Conservation (phyloP, 1,139 yeast species). For the Yamadazyma atmosphaerica region DNA sequence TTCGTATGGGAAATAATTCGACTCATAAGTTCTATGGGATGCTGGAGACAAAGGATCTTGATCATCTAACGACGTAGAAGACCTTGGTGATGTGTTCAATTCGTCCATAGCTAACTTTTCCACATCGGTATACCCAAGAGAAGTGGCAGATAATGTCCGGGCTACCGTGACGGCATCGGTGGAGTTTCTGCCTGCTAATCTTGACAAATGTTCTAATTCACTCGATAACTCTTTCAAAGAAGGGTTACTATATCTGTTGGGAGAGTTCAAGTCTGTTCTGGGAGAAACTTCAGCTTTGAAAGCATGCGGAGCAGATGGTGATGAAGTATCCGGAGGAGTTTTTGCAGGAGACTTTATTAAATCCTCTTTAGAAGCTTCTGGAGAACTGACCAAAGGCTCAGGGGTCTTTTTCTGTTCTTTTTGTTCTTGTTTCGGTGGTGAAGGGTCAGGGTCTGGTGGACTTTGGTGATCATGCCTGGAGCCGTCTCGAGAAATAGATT, state of each 20-base stretch:
- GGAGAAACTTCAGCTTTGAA: slow-evolving; percentile 12
- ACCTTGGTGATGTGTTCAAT: slow-evolving; percentile 21
- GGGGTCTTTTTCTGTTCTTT: no score
- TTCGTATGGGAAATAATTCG: slow-evolving; percentile 12
- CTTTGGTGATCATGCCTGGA: slow-evolving; percentile 10
- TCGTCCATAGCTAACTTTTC: slow-evolving; percentile 50
- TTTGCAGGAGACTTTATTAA: no score
- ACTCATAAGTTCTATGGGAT: slow-evolving; percentile 16
- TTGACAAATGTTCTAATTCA: slow-evolving; percentile 65
- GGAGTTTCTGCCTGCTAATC: slow-evolving; percentile 71
- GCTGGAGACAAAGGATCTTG: slow-evolving; percentile 19
- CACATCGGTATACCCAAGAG: slow-evolving; percentile 56
- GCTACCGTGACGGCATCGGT: slow-evolving; percentile 76
- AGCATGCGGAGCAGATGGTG: slow-evolving; percentile 14
- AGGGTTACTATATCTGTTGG: slow-evolving; percentile 41
- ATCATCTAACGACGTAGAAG: slow-evolving; percentile 11
- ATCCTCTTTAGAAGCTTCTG: background rate
- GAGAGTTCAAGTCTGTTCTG: slow-evolving; percentile 4
- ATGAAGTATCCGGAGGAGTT: slow-evolving; percentile 3
- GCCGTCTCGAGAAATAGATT: slow-evolving; percentile 19
- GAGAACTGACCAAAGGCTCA: no score
- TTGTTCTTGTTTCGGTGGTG: no score
- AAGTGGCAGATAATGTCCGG: slow-evolving; percentile 61
- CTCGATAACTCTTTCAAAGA: slow-evolving; percentile 66
- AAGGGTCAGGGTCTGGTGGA: no score